These are phyloP conservation scores for Pluteus cervinus DNA, from an alignment of 768 basidiomycete genomes.

Conservation along the genomic window DNA sequence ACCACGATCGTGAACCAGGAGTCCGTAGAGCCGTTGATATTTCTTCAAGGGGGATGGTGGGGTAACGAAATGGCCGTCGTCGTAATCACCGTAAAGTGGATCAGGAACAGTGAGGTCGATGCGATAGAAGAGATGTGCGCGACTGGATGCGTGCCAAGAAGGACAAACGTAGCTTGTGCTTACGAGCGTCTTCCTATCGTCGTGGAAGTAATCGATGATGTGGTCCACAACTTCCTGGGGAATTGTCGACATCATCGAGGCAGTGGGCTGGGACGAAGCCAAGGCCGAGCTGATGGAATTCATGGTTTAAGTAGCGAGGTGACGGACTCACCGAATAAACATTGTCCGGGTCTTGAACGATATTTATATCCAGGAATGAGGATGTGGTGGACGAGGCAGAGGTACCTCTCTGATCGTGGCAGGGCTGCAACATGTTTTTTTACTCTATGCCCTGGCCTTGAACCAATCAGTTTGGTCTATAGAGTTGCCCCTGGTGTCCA, in stretches of 20 bases:
- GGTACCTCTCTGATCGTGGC: no score
- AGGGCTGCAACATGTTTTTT: no score
- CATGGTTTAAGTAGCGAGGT: no score
- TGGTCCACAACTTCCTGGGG: slow-evolving; percentile 20
- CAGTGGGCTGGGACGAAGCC: no score
- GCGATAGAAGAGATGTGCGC: slow-evolving; percentile 14
- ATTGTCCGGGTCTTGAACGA: no score
- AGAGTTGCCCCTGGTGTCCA: no score
- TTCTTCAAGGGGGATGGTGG: slow-evolving; percentile 10
- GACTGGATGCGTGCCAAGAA: slow-evolving; percentile 16
- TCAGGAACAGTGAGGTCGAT: slow-evolving; percentile 11
- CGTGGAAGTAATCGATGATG: slow-evolving; percentile 15
- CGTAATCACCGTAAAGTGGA: background rate
- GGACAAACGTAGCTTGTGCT: slow-evolving; percentile 11
- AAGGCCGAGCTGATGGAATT: no score
- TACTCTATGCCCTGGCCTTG: no score
- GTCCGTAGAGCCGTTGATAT: slow-evolving; percentile 8
- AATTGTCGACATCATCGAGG: slow-evolving; percentile 14
- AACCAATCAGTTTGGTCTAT: no score
- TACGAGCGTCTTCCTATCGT: slow-evolving; percentile 10
- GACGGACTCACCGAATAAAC: no score
- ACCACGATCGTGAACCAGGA: slow-evolving; percentile 8
- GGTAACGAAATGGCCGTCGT: slow-evolving; percentile 4
- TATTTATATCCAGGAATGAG: no score
- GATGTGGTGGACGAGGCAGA: no score